Base-by-base conservation (phyloP, 208 protist species). In the Leishmania gerbilli region DNA sequence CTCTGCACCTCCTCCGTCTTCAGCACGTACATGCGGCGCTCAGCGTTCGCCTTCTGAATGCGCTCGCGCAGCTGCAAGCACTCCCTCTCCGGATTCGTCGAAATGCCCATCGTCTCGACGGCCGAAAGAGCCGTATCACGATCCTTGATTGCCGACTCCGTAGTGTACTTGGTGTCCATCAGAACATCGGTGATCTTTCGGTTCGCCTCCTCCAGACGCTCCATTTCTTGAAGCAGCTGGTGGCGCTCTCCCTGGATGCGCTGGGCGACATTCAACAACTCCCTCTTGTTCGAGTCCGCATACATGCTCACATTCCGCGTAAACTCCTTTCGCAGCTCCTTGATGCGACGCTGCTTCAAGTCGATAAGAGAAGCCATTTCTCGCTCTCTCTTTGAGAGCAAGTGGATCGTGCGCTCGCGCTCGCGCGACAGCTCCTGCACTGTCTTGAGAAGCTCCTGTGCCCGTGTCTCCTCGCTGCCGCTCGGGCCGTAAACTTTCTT, bases 351-450 rank as follows among this genome's bases (percentile, higher is more conserved):
- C 85, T 95, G 89, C 77, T 97, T 97, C 53, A 97, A 75, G 34
- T 90, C 87, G 62, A 97, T 92, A 21, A 91, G 68, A 53, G 79
- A 84, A n/a, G 56, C 69, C 76, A 93, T 84, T 79, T 95, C 92
- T n/a, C 90, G 85, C 71, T 94, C 91, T 60, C 93, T 94, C 82
- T 90, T 89, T 8, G 84, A 83, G 65, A 91, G 85, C 21, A 95
- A 83, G 68, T 85, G 82, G 71, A 94, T 82, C 45, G 90, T 85
- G 40, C 86, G 82, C 79, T 95, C 94, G 21, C 94, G 87, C 76
- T 95, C 91, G 8, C 92, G 89, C 5, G 91, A 92, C 53, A 97
- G 80, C 84, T 97, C 92, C 42, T 93, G 89, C 40, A 97, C 89
- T 0, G 90, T 88, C 74, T 93, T 95, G 42, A 95, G 85, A 42